Percentiles rank a stretch among this genome's conserved stretches.
Conservation (phyloP, 345 rosid species). For the Sisymbrium altissimum region DNA sequence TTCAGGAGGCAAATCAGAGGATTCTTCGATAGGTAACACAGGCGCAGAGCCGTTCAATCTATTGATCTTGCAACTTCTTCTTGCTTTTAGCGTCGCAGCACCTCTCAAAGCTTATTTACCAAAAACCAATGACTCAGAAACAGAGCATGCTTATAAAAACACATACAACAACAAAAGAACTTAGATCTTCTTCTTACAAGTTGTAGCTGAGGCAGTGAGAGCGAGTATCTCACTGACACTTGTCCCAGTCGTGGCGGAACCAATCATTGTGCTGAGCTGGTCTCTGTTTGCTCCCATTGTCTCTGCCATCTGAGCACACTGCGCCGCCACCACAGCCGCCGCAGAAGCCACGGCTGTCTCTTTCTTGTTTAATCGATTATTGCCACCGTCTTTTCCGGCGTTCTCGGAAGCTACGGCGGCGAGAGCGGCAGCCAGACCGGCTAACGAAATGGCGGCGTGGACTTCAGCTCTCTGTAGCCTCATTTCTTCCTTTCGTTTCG, state of each 20-base stretch:
- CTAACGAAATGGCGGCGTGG: constrained; percentile 87
- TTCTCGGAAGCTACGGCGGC: constrained; percentile 78
- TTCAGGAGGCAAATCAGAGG: constrained; percentile 46
- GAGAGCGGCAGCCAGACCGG: constrained; percentile 81
- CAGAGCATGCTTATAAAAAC: neutral
- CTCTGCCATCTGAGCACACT: constrained; percentile 79
- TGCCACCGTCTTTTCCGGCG: constrained; percentile 29
- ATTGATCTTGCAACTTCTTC: constrained; percentile 64
- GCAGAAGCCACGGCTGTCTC: constrained; percentile 85
- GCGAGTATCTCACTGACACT: constrained; percentile 73
- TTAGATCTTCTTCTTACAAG: constrained; percentile 48
- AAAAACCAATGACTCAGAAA: constrained; percentile 18
- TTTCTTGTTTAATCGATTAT: constrained; percentile 28
- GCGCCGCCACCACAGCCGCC: constrained; percentile 82
- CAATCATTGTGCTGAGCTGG: constrained; percentile 57
- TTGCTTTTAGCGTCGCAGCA: constrained; percentile 78
- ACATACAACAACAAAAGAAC: neutral
- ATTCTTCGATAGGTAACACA: constrained; percentile 66
- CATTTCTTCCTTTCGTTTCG: constrained; percentile 72
- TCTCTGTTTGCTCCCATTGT: constrained; percentile 85
- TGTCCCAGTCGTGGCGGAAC: constrained; percentile 75
- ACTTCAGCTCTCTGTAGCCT: constrained; percentile 79
- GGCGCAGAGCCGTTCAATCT: constrained; percentile 52
- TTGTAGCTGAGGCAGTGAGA: constrained; percentile 84
- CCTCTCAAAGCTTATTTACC: constrained; percentile 67